Base-by-base conservation (phyloP, 2,329 filamentous ascomycete species). In the Cytospora piceae region DNA sequence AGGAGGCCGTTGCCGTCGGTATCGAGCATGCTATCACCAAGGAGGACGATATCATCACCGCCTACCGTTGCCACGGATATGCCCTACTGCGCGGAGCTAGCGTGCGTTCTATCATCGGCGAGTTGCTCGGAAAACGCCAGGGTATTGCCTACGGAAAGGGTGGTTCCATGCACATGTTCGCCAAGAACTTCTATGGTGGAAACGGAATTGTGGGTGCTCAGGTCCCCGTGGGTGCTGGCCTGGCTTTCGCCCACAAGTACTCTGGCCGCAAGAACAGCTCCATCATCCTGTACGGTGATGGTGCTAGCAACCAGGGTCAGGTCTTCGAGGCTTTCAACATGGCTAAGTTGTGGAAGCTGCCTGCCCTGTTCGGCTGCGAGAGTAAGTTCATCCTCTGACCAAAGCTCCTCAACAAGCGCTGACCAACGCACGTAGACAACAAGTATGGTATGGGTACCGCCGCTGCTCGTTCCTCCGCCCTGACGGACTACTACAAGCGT, bases 311-410 rank as follows among this genome's bases (percentile, higher is more conserved):
- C 86, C 95, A 99, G 85, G 95, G 95, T 71, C 95, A 99, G 83
- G 95, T 99, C 74, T 99, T 99, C 76, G 95, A 99, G 86, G 94
- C 95, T 69, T 99, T 96, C 88, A 99, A 99, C 90, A 99, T 99
- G 95, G 95, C 95, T 70, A 98, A 98, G 87, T 89, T 99, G 72
- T 99, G 95, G 95, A 94, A 95, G 74, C 85, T 99, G 57, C 95
- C 95, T 63, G 88, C 94, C 72, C 90, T 99, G 72, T 99, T 99
- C 77, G 94, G 93, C 73, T 99, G 95, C 81, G 95, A 99, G 86
- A 99, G 94, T 97, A 83, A 79, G 93, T 87, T 32, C 24, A 31
- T 3, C 27, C 46, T n/a, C 29, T 42, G 17, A 9, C 24, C 9
- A 17, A 39, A 42, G 22, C 37, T 3, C 29, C 55, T 15, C 9